Conservation (phyloP, 1,284 basidiomycete species). For the Papiliotrema flavescens region DNA sequence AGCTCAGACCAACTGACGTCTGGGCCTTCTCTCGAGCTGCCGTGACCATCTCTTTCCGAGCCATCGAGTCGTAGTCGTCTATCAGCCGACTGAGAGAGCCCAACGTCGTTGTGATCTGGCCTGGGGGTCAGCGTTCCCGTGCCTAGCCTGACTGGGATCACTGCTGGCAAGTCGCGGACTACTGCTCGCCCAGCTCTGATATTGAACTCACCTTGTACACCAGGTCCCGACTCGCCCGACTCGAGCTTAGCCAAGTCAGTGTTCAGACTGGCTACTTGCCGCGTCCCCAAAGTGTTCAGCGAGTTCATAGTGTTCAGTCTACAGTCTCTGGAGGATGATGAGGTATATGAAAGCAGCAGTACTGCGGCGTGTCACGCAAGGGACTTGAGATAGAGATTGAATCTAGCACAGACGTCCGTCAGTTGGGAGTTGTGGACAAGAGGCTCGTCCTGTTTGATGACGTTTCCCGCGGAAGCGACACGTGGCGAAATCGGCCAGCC, state of each 20-base stretch:
- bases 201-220: slow-evolving; percentile 69
- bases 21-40: slow-evolving; percentile 91
- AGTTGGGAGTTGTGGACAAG: too few relatives aligned
- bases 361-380: too few relatives aligned
- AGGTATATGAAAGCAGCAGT: too few relatives aligned
- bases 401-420: background rate
- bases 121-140: slow-evolving; percentile 49
- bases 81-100: slow-evolving; percentile 87
- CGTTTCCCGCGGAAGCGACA: too few relatives aligned
- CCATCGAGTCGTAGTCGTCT: slow-evolving; percentile 95
- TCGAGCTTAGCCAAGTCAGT: slow-evolving; percentile 77
- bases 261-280: slow-evolving; percentile 83
- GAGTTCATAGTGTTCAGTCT: slow-evolving; percentile 67
- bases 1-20: slow-evolving; percentile 57
- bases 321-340: too few relatives aligned
- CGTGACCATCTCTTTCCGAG: slow-evolving; percentile 86
- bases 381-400: too few relatives aligned
- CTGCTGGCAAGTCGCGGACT: slow-evolving; percentile 19
- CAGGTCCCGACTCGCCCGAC: slow-evolving; percentile 71
- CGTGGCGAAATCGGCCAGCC: too few relatives aligned
- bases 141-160: slow-evolving; percentile 11
- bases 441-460: too few relatives aligned
- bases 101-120: slow-evolving; percentile 90
- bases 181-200: background rate
- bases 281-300: slow-evolving; percentile 84